Percentiles rank a stretch among this genome's conserved stretches.
Conservation (phyloP, 2,329 filamentous ascomycete genomes). For the Didymellaceae sp. region DNA sequence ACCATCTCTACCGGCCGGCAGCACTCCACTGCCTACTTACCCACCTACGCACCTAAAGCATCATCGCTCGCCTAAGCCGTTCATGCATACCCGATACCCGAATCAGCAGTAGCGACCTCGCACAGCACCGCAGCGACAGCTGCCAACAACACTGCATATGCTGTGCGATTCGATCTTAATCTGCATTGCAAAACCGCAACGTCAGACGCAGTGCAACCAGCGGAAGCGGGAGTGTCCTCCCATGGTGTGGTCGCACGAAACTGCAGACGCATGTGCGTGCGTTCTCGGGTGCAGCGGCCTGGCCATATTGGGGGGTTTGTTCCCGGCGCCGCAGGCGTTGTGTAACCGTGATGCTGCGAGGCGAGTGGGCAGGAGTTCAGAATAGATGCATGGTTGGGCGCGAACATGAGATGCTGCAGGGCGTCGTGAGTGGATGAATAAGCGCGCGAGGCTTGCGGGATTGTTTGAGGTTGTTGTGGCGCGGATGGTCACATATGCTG, state of each 20-base stretch:
- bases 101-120: neutral
- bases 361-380: constrained; percentile 5
- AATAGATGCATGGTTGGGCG: neutral
- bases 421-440: constrained; percentile 3
- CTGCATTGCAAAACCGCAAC: constrained; percentile 6
- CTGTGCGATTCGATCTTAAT: constrained; percentile 7
- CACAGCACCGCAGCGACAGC: constrained; percentile 6
- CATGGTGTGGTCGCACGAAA: constrained; percentile 5
- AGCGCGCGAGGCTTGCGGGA: constrained; percentile 6
- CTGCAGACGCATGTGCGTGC: constrained; percentile 7
- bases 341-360: constrained; percentile 17
- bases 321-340: constrained; percentile 20
- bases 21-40: too few relatives aligned
- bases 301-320: neutral
- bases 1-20: too few relatives aligned
- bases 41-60: too few relatives aligned
- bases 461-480: neutral
- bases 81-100: constrained; percentile 2
- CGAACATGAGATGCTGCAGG: neutral
- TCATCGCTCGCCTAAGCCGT: constrained; percentile 15
- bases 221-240: constrained; percentile 14
- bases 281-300: neutral
- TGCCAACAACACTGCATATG: constrained; percentile 11
- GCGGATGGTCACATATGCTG: neutral
- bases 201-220: constrained; percentile 3